Base-by-base conservation (phyloP, 148 eudicot genomes). In the Cornus controversa region DNA sequence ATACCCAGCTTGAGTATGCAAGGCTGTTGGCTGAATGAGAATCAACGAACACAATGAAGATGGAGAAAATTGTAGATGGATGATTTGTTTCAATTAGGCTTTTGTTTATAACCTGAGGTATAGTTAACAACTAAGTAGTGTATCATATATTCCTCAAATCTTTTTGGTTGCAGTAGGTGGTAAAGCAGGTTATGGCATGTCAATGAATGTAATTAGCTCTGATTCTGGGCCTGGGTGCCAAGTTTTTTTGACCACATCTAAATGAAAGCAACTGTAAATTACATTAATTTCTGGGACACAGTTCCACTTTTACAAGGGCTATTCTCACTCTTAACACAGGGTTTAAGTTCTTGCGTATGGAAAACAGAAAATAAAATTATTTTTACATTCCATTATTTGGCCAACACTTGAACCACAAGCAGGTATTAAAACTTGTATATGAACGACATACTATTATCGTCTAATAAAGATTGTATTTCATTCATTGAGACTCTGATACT, bases 21-120 rank as follows among this genome's bases (percentile, higher is more conserved):
- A 27, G 22, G 54, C 57, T 77, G 74, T 62, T 70, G 27, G 75
- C 57, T 25, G 75, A 77, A 70, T 60, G 58, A 25, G 77, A 63
- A 2, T 7, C 69, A 6, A 64, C 40, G 25, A 16, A 64, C 31
- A 22, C 2, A 24, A 36, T 36, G 29, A 64, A 74, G 67, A 31
- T 62, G 13, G 68, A 16, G 31, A 62, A 40, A 62, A 37, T 8
- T 23, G 23, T 22, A 24, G 11, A 14, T 36, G 54, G 57, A 40
- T 64, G 45, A 37, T 58, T 5, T 23, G 18, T 60, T 60, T 18
- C 2, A 14, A 0, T 11, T 34, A 10, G 22, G 11, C 8, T 34
- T 7, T 31, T 14, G 62, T 73, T 24, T 2, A 36, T 25, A 24
- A 37, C 14, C 16, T n/a, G 23, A 36, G 28, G 16, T 73, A 20